Evolutionary conservation across 208 protist genomes (phyloP).

Genomic region (Trypanosoma melophagium): DNA sequence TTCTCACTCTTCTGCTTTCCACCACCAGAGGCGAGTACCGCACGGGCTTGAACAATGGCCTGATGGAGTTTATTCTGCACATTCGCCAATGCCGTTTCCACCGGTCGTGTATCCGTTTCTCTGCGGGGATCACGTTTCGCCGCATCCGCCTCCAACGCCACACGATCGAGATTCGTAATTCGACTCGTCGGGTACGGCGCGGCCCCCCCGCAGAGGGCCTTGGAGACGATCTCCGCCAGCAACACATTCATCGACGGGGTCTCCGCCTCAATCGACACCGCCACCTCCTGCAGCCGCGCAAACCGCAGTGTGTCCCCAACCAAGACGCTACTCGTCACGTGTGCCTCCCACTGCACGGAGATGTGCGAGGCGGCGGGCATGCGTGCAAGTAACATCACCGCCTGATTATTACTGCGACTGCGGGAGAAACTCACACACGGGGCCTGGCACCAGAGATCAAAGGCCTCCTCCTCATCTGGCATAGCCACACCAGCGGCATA

Average conservation of each 20-base stretch:
- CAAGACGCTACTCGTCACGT: slow-evolving; percentile 16
- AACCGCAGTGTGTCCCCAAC: slow-evolving; percentile 6
- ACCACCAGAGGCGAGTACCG: slow-evolving; percentile 16
- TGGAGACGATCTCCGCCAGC: slow-evolving; percentile 52
- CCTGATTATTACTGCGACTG: slow-evolving; percentile 35
- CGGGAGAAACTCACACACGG: slow-evolving; percentile 42
- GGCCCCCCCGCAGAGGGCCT: slow-evolving; percentile 52
- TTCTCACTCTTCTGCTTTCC: slow-evolving; percentile 35
- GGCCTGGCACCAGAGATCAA: slow-evolving; percentile 57
- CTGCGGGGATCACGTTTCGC: slow-evolving; percentile 6
- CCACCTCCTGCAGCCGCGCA: slow-evolving; percentile 4
- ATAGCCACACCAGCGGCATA: slow-evolving; percentile 54
- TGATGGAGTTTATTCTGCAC: slow-evolving; percentile 39
- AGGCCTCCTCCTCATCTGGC: slow-evolving; percentile 31
- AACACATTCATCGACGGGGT: slow-evolving; percentile 62
- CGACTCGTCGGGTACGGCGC: slow-evolving; percentile 39
- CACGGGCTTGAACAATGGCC: slow-evolving; percentile 25
- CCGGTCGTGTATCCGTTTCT: slow-evolving; percentile 17
- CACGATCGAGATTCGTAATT: slow-evolving; percentile 71
- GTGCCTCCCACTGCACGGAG: slow-evolving; percentile 31
- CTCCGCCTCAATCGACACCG: slow-evolving; percentile 28
- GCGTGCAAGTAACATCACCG: slow-evolving; percentile 27
- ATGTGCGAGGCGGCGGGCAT: slow-evolving; percentile 40
- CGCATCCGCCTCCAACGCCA: slow-evolving; percentile 43
- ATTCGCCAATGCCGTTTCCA: slow-evolving; percentile 31